These are phyloP conservation scores for Canavalia ensiformis DNA, from an alignment of 306 rosid species.

Conservation along the genomic window DNA sequence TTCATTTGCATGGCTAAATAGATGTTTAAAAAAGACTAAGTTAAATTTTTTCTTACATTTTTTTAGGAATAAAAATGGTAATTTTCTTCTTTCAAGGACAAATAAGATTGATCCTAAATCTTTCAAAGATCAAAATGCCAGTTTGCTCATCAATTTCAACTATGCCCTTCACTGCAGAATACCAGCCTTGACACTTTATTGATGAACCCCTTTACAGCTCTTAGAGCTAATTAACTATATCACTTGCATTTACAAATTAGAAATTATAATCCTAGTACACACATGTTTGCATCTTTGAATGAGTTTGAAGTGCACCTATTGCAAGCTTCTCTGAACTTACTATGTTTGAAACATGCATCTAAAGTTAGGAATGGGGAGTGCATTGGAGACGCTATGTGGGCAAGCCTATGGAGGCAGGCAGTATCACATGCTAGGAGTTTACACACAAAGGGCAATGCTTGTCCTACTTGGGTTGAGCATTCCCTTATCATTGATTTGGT, in stretches of 20 bases:
- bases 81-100: no score
- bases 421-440: slow-evolving; percentile 66
- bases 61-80: no score
- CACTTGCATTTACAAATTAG: not conserved
- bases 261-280: not conserved
- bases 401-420: slow-evolving; percentile 70
- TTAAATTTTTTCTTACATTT: no score
- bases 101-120: no score
- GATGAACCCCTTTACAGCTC: not conserved
- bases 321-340: not conserved
- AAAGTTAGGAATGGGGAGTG: slow-evolving; percentile 73
- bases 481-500: slow-evolving; percentile 60
- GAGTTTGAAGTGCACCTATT: not conserved
- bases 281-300: not conserved
- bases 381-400: slow-evolving; percentile 69
- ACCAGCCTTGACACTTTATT: no score
- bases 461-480: slow-evolving; percentile 52
- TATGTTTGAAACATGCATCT: slow-evolving; percentile 17
- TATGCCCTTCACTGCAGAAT: no score
- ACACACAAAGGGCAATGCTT: slow-evolving; percentile 66
- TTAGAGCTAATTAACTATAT: not conserved
- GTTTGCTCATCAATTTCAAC: no score
- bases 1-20: no score
- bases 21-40: no score
- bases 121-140: no score